Base-by-base conservation (phyloP, 805 yeast genomes). In the Kluyveromyces starmeri region DNA sequence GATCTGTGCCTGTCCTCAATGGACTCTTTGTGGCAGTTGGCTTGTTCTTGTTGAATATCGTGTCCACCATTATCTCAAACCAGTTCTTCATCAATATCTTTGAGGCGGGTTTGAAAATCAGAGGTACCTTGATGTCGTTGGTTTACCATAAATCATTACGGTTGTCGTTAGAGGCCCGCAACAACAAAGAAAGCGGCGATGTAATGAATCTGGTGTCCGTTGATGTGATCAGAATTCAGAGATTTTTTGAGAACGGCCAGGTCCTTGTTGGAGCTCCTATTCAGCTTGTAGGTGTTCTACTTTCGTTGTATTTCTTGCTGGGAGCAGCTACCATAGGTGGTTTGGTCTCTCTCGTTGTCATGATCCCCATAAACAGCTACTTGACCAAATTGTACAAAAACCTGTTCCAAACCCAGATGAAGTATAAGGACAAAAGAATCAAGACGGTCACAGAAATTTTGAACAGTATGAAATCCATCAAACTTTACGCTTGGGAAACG, bases 201-300 rank as follows among this genome's bases (percentile, higher is more conserved):
- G 81, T 85, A 34, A 70, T 84, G 44, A 84, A 83, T 48, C 65
- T 79, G 48, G 70, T 83, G 66, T 73, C 92, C 13, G 88, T 82
- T 20, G 96, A 85, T 61, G 75, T 82, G 9, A 61, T 62, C 31
- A 65, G 81, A 41, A 61, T 84, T 19, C 82, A 77, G 49, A 75
- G 72, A 24, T 58, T 81, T 35, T 55, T 73, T n/a, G 64, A 65
- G 30, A 67, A 70, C 40, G 57, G 77, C 17, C 78, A 73, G 43
- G 64, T 68, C 4, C 47, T 78, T 37, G 58, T 78, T 16, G 68
- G 80, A 28, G 73, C 78, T 1, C 85, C 85, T 4, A 53, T 74
- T 12, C 65, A 75, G 38, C 58, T 79, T 23, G 51, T 70, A 0
- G 53, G 75, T 25, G 73, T 79, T 36, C 50, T 78, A 33, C 32